phyloP scores from a whole-genome alignment of 1,139 yeast genomes.

The Keqinozyma sinolaborantium region DNA sequence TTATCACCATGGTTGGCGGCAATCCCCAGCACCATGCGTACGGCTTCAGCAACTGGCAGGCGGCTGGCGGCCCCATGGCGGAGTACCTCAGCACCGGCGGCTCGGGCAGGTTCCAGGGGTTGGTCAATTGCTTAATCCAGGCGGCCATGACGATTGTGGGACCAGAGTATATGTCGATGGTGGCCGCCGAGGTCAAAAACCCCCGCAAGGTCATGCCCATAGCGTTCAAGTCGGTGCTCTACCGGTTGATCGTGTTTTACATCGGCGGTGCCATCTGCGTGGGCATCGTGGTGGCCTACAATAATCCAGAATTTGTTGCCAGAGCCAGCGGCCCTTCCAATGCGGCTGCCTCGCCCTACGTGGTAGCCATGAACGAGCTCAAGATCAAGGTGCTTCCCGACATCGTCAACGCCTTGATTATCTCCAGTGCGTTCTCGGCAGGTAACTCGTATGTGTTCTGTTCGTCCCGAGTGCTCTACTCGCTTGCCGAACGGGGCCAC shows the following conservation, averaged over 20 bases:
- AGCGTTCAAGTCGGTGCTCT: constrained; percentile 74
- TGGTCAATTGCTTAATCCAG: constrained; percentile 53
- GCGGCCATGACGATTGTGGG: constrained; percentile 75
- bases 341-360: constrained; percentile 40
- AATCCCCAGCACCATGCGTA: constrained; percentile 62
- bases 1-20: constrained; percentile 83
- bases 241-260: constrained; percentile 65
- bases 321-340: constrained; percentile 16
- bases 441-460: constrained; percentile 40
- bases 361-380: constrained; percentile 39
- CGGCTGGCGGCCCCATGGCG: constrained; percentile 45
- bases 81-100: constrained; percentile 51
- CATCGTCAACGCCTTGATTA: constrained; percentile 28
- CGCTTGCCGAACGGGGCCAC: constrained; percentile 32
- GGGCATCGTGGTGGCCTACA: constrained; percentile 34
- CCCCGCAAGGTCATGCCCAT: constrained; percentile 72
- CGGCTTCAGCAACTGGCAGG: constrained; percentile 64
- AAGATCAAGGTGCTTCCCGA: constrained; percentile 32
- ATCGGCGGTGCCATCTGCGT: constrained; percentile 46
- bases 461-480: constrained; percentile 36
- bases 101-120: constrained; percentile 70
- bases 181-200: constrained; percentile 73
- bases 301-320: constrained; percentile 27
- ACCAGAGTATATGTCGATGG: constrained; percentile 78
- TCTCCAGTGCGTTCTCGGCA: constrained; percentile 33